Conservation (phyloP, 2,329 filamentous ascomycete species). For the Calonectria naviculata region DNA sequence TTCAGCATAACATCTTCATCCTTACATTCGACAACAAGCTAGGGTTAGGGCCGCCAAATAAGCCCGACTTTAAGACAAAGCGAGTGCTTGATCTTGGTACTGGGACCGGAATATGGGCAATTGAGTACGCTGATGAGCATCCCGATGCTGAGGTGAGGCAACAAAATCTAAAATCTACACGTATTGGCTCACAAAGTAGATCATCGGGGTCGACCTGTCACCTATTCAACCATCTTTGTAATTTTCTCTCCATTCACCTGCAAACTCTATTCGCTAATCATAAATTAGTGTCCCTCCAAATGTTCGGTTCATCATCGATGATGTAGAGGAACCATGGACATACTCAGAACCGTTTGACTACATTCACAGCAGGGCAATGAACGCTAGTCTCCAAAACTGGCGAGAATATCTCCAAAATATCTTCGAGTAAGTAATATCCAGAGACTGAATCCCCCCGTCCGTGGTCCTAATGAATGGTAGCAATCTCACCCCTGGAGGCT, state of each 20-base stretch:
- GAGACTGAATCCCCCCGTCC: accelerated
- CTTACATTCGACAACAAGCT: conserved; percentile 13
- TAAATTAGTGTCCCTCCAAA: neutral
- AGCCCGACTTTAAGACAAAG: neutral
- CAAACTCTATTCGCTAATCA: neutral
- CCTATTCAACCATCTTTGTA: neutral
- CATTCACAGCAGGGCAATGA: conserved; percentile 13
- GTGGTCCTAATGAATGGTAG: neutral
- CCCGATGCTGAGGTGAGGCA: neutral
- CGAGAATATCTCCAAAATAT: neutral
- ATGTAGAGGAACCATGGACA: conserved; percentile 11
- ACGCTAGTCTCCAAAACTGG: neutral
- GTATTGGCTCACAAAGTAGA: neutral
- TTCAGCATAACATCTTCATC: conserved; percentile 14
- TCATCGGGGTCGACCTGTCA: neutral
- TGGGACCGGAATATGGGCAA: neutral
- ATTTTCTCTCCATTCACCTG: neutral
- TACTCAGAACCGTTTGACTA: conserved; percentile 1
- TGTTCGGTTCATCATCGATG: conserved; percentile 12
- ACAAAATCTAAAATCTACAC: neutral
- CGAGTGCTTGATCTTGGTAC: conserved; percentile 11
- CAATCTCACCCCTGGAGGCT: conserved; percentile 28
- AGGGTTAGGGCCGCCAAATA: conserved; percentile 4
- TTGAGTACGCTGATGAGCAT: neutral
- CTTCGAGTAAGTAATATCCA: neutral